Conservation (phyloP, 768 basidiomycete genomes). For the Amanita jacksonii region DNA sequence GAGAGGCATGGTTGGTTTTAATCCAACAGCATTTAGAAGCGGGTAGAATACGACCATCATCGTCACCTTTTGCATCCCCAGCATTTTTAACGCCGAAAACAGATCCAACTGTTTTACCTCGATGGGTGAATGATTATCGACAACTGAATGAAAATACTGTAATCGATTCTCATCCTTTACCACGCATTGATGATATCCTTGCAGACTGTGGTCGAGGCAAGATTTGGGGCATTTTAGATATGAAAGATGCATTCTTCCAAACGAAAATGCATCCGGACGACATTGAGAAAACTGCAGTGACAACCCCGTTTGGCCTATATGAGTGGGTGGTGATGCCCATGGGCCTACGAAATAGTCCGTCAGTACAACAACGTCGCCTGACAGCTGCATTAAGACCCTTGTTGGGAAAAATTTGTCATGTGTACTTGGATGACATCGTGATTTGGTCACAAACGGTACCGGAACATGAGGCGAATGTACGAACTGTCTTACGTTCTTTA, state of each 20-base stretch:
- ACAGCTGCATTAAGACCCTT: constrained; percentile 10
- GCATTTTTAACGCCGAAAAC: constrained; percentile 28
- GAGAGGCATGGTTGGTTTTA: constrained; percentile 19
- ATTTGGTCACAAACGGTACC: constrained; percentile 30
- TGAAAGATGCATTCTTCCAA: constrained; percentile 32
- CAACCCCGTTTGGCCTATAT: constrained; percentile 26
- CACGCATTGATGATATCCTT: constrained; percentile 15
- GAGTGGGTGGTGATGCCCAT: constrained; percentile 26
- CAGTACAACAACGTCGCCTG: constrained; percentile 29
- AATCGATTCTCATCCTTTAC: constrained; percentile 16
- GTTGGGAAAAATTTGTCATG: constrained; percentile 8
- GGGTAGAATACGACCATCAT: constrained; percentile 20
- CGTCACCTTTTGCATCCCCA: constrained; percentile 21
- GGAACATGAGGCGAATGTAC: constrained; percentile 26
- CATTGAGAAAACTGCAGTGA: constrained; percentile 18
- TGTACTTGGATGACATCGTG: constrained; percentile 22
- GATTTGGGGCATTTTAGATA: constrained; percentile 13
- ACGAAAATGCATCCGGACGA: constrained; percentile 21
- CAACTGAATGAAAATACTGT: constrained; percentile 19
- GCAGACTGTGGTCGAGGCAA: constrained; percentile 13
- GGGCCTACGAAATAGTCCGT: constrained; percentile 16
- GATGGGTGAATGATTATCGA: constrained; percentile 25
- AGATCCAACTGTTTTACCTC: constrained; percentile 17
- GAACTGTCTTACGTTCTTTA: constrained; percentile 23
- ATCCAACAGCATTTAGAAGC: constrained; percentile 20